phyloP scores from a whole-genome alignment of 805 yeast species.

The Nakazawaea wyomingensis region DNA sequence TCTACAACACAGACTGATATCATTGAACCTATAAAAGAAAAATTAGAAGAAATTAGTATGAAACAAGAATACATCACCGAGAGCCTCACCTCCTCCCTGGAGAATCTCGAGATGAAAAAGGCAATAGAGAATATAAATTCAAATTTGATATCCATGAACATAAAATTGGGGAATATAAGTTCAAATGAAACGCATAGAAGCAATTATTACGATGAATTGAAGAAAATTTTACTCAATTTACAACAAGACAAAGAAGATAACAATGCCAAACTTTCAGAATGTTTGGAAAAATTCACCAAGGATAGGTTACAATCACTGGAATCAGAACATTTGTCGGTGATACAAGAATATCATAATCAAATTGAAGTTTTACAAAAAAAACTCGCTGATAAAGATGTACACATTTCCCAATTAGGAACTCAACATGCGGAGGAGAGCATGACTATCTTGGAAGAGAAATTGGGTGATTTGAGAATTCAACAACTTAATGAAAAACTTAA shows the following conservation, averaged over 20 bases:
- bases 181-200: neutral
- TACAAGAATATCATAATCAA: neutral
- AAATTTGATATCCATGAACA: neutral
- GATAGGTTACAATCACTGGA: too few species aligned
- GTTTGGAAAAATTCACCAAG: too few species aligned
- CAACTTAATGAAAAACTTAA: neutral
- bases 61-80: too few species aligned
- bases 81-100: too few species aligned
- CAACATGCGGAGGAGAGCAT: neutral
- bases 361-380: neutral
- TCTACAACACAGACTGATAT: too few species aligned
- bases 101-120: too few species aligned
- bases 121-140: too few species aligned
- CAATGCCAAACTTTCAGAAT: too few species aligned
- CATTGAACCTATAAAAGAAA: too few species aligned
- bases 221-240: neutral
- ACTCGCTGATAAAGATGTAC: neutral
- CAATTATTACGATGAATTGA: neutral
- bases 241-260: neutral
- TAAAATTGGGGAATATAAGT: neutral
- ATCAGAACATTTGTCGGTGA: too few species aligned
- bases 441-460: conserved; percentile 4
- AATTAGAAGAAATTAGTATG: too few species aligned
- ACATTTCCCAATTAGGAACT: neutral
- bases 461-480: neutral